Evolutionary conservation across 352 stramenopile species (phyloP), one percentile per base, ranked within the genome.

Genomic region (Phytophthora hybrid): DNA sequence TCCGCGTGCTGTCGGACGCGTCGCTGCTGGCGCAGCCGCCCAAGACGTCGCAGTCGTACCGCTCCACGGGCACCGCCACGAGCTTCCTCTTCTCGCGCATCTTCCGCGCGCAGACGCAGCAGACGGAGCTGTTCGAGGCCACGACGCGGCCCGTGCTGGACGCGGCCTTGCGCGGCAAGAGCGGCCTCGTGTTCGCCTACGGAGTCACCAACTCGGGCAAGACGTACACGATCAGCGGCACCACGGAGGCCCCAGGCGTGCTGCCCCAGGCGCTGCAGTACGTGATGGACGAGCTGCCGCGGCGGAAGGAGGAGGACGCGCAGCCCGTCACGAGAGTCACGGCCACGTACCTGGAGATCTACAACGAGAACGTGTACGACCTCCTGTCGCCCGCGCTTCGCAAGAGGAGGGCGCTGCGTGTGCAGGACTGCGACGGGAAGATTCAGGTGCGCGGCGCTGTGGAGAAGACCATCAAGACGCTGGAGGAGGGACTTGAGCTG

Each of bases 171-270:
- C 66, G 83, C 3, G 91, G 91, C 5, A 88, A 91, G 39, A 97
- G 90, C 68, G 91, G 87, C 8, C 83, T 99, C 18, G 83, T 99
- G 14, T 99, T 99, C 64, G 97, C 97, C 8, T 99, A 99, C 69
- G 98, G 98, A 59, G 97, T 99, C 59, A 99, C 98, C 6, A 99
- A 99, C 74, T 98, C 98, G 4, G 98, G 98, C 44, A 99, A 99
- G 77, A 99, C 97, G 16, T 97, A 99, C 78, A 99, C 97, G 9
- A 98, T 99, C 49, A 94, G 98, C 56, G 98, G 98, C 26, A 95
- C 84, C 1, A 81, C 85, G 3, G 70, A 82, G 7, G 80, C 89
- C 1, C 90, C 90, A 0, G 94, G 94, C 19, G 81, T 98, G 39
- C 76, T 98, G 29, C 94, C 94, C 11, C 84, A 93, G 44, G 79